These are phyloP conservation scores for Ramaria rubella DNA, from an alignment of 768 basidiomycete species.

Conservation along the genomic window DNA sequence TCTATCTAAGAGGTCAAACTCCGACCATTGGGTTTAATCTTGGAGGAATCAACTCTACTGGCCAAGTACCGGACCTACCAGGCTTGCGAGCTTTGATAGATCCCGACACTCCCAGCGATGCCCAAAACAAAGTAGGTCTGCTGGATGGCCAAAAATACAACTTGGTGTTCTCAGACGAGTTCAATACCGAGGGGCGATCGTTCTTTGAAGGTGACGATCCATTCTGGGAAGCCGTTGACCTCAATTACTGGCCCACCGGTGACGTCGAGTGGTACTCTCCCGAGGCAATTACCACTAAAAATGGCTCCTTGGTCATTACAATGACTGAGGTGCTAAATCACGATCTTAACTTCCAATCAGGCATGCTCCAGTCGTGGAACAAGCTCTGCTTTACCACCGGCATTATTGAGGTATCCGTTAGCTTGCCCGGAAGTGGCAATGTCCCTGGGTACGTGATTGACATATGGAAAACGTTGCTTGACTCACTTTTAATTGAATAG, in stretches of 20 bases:
- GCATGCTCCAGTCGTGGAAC: constrained; percentile 84
- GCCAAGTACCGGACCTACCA: constrained; percentile 77
- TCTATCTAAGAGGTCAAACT: constrained; percentile 21
- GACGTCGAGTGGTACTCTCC: constrained; percentile 86
- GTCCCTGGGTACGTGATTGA: constrained; percentile 83
- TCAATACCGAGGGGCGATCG: constrained; percentile 63
- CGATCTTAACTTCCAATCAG: constrained; percentile 70
- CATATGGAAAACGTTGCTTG: constrained; percentile 28
- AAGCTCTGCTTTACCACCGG: constrained; percentile 93
- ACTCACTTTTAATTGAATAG: not conserved
- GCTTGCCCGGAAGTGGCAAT: constrained; percentile 56
- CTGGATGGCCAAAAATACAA: constrained; percentile 72
- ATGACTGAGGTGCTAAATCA: constrained; percentile 64
- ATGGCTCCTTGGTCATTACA: constrained; percentile 77
- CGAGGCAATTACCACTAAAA: constrained; percentile 61
- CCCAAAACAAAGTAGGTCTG: constrained; percentile 52
- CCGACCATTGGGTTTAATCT: constrained; percentile 64
- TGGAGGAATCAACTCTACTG: constrained; percentile 79
- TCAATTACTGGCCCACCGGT: constrained; percentile 83
- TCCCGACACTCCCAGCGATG: constrained; percentile 58
- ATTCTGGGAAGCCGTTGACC: constrained; percentile 80
- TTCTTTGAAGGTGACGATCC: constrained; percentile 78
- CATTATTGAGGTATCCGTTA: constrained; percentile 75
- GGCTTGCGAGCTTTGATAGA: constrained; percentile 71
- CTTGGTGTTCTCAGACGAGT: constrained; percentile 87